Evolutionary conservation across 257 asterid species (phyloP).

Genomic region (Solanum stenotomum): DNA sequence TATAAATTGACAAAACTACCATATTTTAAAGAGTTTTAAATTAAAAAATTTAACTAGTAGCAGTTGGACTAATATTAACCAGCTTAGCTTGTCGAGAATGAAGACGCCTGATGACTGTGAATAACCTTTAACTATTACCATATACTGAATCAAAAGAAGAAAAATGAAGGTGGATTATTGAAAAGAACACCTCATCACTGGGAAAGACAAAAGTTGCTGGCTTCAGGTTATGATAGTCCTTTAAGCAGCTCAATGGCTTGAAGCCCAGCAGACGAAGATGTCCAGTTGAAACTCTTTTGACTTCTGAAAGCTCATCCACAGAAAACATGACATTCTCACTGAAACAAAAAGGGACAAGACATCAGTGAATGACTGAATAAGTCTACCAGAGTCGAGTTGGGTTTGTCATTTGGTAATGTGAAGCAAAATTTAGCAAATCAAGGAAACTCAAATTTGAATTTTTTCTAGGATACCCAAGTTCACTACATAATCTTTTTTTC

Average conservation of each 20-base stretch:
- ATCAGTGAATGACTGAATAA: background rate
- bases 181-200: slow-evolving; percentile 64
- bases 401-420: background rate
- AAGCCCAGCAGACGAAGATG: slow-evolving; percentile 88
- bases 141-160: background rate
- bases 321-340: slow-evolving; percentile 79
- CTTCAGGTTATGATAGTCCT: slow-evolving; percentile 83
- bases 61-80: background rate
- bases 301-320: slow-evolving; percentile 59
- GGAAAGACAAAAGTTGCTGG: slow-evolving; percentile 93
- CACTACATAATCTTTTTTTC: background rate
- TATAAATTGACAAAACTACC: background rate
- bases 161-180: background rate
- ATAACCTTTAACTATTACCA: background rate
- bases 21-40: background rate
- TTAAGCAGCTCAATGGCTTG: slow-evolving; percentile 84
- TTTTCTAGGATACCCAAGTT: background rate
- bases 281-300: slow-evolving; percentile 73
- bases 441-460: background rate
- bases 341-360: slow-evolving; percentile 12
- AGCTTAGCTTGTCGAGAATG: background rate
- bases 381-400: background rate
- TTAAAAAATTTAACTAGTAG: background rate
- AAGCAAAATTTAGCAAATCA: background rate
- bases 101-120: background rate